Evolutionary conservation across 1,284 basidiomycete species (phyloP), one percentile per base, ranked within the genome.

Genomic region (Athelia psychrophila): DNA sequence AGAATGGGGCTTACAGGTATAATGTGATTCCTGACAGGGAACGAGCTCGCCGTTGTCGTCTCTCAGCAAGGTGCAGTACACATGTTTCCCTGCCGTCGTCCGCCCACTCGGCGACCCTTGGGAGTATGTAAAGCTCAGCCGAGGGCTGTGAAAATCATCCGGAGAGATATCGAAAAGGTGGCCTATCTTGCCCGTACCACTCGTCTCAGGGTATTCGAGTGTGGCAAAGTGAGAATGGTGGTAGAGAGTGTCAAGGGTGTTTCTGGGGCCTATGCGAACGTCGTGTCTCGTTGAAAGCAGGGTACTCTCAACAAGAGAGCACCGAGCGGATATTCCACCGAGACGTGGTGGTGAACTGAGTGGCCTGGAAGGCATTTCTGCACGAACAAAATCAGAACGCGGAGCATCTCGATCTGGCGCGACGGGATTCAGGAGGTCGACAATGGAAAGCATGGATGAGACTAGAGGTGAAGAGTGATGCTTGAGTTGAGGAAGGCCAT

Each of bases 131-230:
- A 53, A 53, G 27, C 51, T 42, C 2, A 18, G 23, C 3, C 23
- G 18, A 6, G 56, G 56, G 30, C 27, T 49, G 2, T 2, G 4
- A 54, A 54, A 57, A 5, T 42, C 20, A 2, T 50, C 40, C 12
- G 24, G 19, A 19, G 47, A 30, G 27, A 51, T 20, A 8, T 24
- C 20, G 35, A 57, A 55, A 9, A 57, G 30, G 46, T 57, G 51
- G 1, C 56, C 56, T 0, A 57, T 36, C 3, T n/a, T 13, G n/a
- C 24, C n/a, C 20, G 32, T 25, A 35, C 12, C 10, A 35, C 33
- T 35, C 23, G 48, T 50, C 22, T 53, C 52, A 2, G 52, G 52
- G 38, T 53, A 53, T 25, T 53, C 52, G 22, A 53, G 10, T 12
- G 13, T 16, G 15, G 42, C 20, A 13, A 12, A 12, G 10, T 13